Percentiles rank a stretch among this genome's conserved stretches.
Evolutionary conservation across 306 rosid genomes (phyloP).

Genomic region (Begonia fuchsioides): DNA sequence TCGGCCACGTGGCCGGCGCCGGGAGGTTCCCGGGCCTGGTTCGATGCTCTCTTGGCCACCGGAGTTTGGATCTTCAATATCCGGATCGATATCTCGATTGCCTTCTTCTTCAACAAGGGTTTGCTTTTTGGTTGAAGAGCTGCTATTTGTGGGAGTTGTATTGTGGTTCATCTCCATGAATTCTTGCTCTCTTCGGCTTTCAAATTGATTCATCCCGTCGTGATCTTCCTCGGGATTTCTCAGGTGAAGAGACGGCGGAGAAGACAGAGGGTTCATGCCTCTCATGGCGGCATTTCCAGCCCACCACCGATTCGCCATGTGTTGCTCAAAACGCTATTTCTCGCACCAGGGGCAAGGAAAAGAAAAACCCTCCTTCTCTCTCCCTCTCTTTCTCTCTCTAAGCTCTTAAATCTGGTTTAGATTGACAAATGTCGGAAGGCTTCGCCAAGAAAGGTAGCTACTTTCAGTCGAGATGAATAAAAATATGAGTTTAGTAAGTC

Average conservation of each 20-base stretch:
- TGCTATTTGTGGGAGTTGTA: slow-evolving; percentile 15
- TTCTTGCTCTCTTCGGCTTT: slow-evolving; percentile 30
- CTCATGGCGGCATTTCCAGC: slow-evolving; percentile 47
- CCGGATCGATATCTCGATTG: slow-evolving; percentile 16
- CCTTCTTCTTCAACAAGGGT: slow-evolving; percentile 19
- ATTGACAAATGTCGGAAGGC: neutral
- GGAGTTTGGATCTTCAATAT: slow-evolving; percentile 16
- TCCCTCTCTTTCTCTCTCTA: too few relatives aligned
- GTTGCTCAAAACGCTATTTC: neutral
- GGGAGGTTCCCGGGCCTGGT: slow-evolving; percentile 22
- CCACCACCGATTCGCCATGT: slow-evolving; percentile 84
- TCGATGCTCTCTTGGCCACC: slow-evolving; percentile 21
- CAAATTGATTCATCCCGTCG: slow-evolving; percentile 5
- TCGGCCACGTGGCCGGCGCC: slow-evolving; percentile 63
- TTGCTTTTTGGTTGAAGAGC: slow-evolving; percentile 16
- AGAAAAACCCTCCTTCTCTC: too few relatives aligned
- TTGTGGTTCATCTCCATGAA: slow-evolving; percentile 17
- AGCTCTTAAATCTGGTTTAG: neutral
- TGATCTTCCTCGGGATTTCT: slow-evolving; percentile 27
- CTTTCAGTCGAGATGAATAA: neutral
- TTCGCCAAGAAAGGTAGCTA: neutral
- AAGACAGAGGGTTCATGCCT: slow-evolving; percentile 25
- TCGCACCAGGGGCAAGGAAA: too few relatives aligned
- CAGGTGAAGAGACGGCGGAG: slow-evolving; percentile 42
- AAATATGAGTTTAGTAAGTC: neutral